Conservation (phyloP, 2,329 filamentous ascomycete species). For the Juglanconis oblonga region DNA sequence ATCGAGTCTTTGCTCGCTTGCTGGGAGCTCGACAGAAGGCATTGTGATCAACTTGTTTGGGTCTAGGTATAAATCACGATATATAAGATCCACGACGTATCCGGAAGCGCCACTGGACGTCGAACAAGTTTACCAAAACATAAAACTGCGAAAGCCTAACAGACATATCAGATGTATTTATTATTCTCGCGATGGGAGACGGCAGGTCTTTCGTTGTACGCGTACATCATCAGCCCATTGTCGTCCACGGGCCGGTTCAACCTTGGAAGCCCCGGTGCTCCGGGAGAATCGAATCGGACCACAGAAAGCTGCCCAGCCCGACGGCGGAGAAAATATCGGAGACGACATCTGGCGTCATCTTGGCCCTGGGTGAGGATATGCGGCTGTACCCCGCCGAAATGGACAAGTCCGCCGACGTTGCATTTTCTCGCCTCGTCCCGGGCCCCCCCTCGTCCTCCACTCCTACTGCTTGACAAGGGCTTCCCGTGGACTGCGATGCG, state of each 20-base stretch:
- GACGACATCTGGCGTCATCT: slow-evolving; percentile 17
- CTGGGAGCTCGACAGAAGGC: slow-evolving; percentile 29
- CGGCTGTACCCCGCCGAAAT: slow-evolving; percentile 15
- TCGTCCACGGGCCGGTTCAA: background rate
- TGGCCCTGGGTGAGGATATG: slow-evolving; percentile 15
- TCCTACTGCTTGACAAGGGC: background rate
- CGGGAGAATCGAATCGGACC: background rate
- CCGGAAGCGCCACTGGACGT: too few species aligned
- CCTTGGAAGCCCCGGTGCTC: background rate
- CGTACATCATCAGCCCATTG: background rate
- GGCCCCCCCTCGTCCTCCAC: background rate
- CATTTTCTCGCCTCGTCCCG: slow-evolving; percentile 1
- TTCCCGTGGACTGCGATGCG: background rate
- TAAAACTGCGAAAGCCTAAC: too few species aligned
- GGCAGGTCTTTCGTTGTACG: background rate
- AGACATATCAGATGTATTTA: background rate
- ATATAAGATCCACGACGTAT: too few species aligned
- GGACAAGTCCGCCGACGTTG: slow-evolving; percentile 25
- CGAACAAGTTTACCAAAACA: too few species aligned
- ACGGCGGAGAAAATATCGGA: slow-evolving; percentile 26
- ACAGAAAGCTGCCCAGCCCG: background rate
- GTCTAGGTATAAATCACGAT: too few species aligned
- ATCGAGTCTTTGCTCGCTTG: slow-evolving; percentile 14
- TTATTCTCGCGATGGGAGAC: background rate
- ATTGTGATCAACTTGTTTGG: slow-evolving; percentile 23